Conservation (phyloP, 1,284 basidiomycete species). For the Trichosporon sp. region DNA sequence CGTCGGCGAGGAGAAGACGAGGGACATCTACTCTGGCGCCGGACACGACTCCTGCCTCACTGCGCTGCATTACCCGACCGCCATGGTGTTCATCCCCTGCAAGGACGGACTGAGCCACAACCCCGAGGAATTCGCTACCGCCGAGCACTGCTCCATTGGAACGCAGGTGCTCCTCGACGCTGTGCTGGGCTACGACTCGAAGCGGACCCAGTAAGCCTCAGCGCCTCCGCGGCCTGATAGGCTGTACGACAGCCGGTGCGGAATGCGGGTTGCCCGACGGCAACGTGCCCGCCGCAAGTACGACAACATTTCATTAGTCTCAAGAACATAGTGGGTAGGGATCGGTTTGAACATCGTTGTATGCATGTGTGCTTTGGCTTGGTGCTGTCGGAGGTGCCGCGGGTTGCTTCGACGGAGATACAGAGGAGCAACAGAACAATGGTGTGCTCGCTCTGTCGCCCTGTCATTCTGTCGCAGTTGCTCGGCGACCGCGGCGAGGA, state of each 20-base stretch:
- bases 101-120: slow-evolving; percentile 43
- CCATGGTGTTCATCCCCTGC: slow-evolving; percentile 46
- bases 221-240: too few relatives aligned
- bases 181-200: slow-evolving; percentile 24
- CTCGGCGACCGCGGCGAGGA: too few relatives aligned
- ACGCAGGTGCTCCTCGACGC: slow-evolving; percentile 36
- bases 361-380: neutral
- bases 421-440: too few relatives aligned
- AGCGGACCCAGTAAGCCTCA: slow-evolving; percentile 14
- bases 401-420: too few relatives aligned
- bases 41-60: slow-evolving; percentile 41
- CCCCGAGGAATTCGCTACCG: slow-evolving; percentile 38
- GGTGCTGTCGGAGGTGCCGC: too few relatives aligned
- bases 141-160: slow-evolving; percentile 36
- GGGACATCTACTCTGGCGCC: slow-evolving; percentile 32
- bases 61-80: slow-evolving; percentile 34
- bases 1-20: slow-evolving; percentile 21
- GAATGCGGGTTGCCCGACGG: neutral
- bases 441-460: too few relatives aligned
- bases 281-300: neutral
- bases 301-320: neutral
- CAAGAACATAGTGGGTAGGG: neutral
- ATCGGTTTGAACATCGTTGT: neutral
- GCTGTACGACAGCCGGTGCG: neutral
- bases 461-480: too few relatives aligned